Evolutionary conservation across 176 grass and related monocot genomes (phyloP).

Genomic region (Phoenix dactylifera): DNA sequence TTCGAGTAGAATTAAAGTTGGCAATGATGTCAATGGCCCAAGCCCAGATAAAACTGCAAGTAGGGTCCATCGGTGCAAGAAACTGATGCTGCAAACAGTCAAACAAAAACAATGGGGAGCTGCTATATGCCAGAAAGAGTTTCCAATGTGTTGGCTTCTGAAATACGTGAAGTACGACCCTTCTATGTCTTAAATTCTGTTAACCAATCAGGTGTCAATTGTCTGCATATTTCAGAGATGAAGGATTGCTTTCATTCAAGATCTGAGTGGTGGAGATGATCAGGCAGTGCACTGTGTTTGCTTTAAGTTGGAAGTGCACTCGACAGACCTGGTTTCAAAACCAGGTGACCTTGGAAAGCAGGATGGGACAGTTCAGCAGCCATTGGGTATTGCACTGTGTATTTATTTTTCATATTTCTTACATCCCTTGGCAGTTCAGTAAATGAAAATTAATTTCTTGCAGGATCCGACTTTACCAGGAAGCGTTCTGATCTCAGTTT

Average conservation of each 20-base stretch:
- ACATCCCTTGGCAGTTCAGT: too few relatives aligned
- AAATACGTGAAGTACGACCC: constrained; percentile 23
- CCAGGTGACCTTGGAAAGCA: neutral
- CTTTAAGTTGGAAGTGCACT: constrained; percentile 30
- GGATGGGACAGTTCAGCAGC: neutral
- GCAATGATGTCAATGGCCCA: neutral
- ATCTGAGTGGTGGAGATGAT: constrained; percentile 70
- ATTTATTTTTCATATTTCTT: neutral
- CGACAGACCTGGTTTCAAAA: neutral
- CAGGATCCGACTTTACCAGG: neutral
- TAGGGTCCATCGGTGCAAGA: neutral
- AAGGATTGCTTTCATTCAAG: constrained; percentile 5
- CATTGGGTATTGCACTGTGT: too few relatives aligned
- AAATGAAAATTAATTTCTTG: neutral
- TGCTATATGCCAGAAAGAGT: neutral
- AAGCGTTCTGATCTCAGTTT: constrained; percentile 8
- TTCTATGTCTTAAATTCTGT: too few relatives aligned
- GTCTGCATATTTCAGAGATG: neutral
- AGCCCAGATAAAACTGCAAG: constrained; percentile 5
- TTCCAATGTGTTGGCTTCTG: constrained; percentile 20
- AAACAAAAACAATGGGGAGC: neutral
- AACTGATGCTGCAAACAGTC: neutral
- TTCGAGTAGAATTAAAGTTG: neutral
- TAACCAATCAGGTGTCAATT: too few relatives aligned
- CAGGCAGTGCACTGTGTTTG: constrained; percentile 54